phyloP scores from a whole-genome alignment of 1,139 yeast genomes.

The Oligophagozyma castellii region DNA sequence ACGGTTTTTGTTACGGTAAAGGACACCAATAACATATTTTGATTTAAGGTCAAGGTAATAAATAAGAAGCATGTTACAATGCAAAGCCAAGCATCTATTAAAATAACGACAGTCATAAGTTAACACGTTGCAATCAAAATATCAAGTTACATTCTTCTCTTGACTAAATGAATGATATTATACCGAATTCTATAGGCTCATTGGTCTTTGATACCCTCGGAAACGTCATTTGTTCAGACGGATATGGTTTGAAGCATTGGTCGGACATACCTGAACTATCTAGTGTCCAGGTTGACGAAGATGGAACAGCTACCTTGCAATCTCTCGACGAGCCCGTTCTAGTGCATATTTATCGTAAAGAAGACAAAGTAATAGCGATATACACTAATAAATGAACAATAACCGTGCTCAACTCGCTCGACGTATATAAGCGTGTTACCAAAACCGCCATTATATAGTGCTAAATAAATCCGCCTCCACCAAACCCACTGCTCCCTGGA shows the following conservation, averaged over 20 bases:
- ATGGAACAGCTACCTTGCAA: constrained; percentile 17
- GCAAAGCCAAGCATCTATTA: no score
- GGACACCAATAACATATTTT: no score
- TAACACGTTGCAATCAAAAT: no score
- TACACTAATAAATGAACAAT: no score
- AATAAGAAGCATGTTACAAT: no score
- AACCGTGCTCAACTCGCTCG: no score
- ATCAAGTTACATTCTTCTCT: no score
- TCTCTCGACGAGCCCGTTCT: constrained; percentile 8
- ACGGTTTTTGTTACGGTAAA: no score
- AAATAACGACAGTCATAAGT: no score
- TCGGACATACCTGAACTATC: constrained; percentile 16
- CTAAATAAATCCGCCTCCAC: constrained; percentile 8
- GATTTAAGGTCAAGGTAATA: no score
- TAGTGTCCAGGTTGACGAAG: constrained; percentile 12
- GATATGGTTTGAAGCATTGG: constrained; percentile 16
- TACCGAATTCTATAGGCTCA: constrained; percentile 17
- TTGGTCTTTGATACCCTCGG: constrained; percentile 17
- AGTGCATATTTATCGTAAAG: constrained; percentile 15
- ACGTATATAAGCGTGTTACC: no score
- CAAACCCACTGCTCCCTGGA: constrained; percentile 4
- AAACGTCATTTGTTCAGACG: constrained; percentile 16
- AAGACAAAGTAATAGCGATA: constrained; percentile 17
- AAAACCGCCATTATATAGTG: no score
- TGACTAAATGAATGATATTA: constrained; percentile 2